Base-by-base conservation (phyloP, 345 rosid genomes). In the Carallia pectinifolia region DNA sequence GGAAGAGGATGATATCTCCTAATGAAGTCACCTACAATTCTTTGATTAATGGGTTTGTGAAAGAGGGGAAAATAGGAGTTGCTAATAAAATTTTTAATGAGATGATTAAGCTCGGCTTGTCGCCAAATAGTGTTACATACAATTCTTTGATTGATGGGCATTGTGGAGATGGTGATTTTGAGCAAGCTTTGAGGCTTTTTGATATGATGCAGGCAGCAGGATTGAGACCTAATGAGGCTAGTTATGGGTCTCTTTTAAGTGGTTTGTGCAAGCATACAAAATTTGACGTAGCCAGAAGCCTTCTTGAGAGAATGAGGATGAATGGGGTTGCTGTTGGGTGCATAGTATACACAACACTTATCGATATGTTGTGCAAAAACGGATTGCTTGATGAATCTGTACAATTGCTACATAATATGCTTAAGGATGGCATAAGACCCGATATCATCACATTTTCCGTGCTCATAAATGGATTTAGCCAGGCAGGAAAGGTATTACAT, bases 361-460 rank as follows among this genome's bases (percentile, higher is more conserved):
- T 93, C 74, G 86, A 91, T 81, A 96, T 92, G 55, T 81, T 88
- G 40, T 91, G 94, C 81, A 86, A 85, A 82, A 75, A 77, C 56
- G 90, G 87, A 65, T 38, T 83, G 73, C 66, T 88, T 58, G 70
- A 81, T 81, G 92, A 88, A 77, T 91, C 96, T 54, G 65, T 85
- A 59, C 74, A 71, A 68, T 65, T 91, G 81, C 79, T 91, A 6
- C 58, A 74, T 69, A 71, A 71, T 76, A 91, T 91, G 98, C 56
- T 82, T 23, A 73, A 74, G 76, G 90, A 85, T 77, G 88, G 87
- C 66, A 79, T 74, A 71, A 61, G 58, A 74, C 91, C 92, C 52
- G 98, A 93, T 84, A 50, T 89, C 54, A 79, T 89, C 65, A 88
- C 96, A 36, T 91, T 84, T 74, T 89, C 98, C 37, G 91, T 78